A percentile compares a stretch with the other conserved stretches of the same genome.
Conservation (phyloP, 225 moss, liverwort and hornwort species). For the Polytrichum formosum region DNA sequence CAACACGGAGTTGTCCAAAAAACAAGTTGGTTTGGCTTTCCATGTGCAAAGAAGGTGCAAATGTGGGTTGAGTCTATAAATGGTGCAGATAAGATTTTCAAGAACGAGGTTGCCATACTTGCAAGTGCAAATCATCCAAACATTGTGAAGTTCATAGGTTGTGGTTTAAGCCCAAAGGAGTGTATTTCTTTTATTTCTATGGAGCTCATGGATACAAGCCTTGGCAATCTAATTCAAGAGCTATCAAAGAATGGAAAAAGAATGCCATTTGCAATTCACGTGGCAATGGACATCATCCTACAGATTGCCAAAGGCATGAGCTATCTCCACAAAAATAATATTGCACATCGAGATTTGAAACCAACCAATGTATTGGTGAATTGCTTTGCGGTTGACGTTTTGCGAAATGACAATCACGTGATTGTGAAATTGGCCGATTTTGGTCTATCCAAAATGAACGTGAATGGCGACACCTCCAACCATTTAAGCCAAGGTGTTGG, state of each 20-base stretch:
- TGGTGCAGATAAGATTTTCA: no score
- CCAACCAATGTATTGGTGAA: slow-evolving; percentile 19
- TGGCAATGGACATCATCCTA: slow-evolving; percentile 7
- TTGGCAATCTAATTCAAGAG: neutral
- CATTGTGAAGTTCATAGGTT: no score
- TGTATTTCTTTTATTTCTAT: slow-evolving; percentile 1
- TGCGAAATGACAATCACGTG: neutral
- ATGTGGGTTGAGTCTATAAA: no score
- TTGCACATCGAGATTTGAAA: slow-evolving; percentile 24
- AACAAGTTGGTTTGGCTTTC: no score
- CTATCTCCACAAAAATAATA: slow-evolving; percentile 16
- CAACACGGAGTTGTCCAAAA: slow-evolving; percentile 10
- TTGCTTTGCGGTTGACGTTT: neutral
- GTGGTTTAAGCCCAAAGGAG: no score
- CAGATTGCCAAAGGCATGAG: slow-evolving; percentile 21
- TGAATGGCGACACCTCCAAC: slow-evolving; percentile 1
- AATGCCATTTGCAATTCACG: slow-evolving; percentile 3
- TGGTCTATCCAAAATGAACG: slow-evolving; percentile 19
- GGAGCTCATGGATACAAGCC: slow-evolving; percentile 22
- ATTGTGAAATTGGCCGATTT: slow-evolving; percentile 18
- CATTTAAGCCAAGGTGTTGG: slow-evolving; percentile 6
- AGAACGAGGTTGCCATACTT: no score
- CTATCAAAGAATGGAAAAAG: slow-evolving; percentile 5
- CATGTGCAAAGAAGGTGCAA: no score
- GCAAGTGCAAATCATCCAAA: no score